A percentile compares a stretch with the other conserved stretches of the same genome.
These are phyloP conservation scores for Solanum neorickii DNA, from an alignment of 257 asterid species.

Conservation along the genomic window DNA sequence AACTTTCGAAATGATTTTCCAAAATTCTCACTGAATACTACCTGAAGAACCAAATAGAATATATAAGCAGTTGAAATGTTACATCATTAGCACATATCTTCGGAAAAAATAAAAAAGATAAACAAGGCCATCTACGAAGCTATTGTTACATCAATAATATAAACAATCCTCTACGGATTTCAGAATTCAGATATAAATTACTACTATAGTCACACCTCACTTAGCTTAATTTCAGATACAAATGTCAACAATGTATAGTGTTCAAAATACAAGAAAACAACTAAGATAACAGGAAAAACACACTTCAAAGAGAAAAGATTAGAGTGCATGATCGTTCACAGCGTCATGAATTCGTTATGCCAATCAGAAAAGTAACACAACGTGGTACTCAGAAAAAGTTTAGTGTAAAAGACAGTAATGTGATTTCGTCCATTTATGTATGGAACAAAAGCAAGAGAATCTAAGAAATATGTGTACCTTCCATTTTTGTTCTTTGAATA, in stretches of 20 bases:
- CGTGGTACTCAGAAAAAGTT: not conserved
- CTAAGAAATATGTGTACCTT: slow-evolving; percentile 22
- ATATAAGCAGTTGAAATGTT: not conserved
- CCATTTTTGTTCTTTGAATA: slow-evolving; percentile 45
- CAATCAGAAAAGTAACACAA: not conserved
- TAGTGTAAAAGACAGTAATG: not conserved
- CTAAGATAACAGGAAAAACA: not conserved
- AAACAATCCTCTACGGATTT: not conserved
- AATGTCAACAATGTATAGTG: not conserved
- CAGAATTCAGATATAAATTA: not conserved
- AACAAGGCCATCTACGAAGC: not conserved
- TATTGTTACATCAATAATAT: not conserved
- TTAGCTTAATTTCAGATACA: no score
- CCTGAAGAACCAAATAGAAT: slow-evolving; percentile 19
- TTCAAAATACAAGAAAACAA: not conserved
- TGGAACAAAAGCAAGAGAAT: not conserved
- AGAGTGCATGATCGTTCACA: not conserved
- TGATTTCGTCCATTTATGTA: not conserved
- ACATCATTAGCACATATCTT: not conserved
- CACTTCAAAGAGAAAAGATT: not conserved
- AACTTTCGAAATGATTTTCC: slow-evolving; percentile 36
- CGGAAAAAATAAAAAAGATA: not conserved
- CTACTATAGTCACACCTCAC: not conserved
- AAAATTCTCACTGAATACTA: slow-evolving; percentile 46
- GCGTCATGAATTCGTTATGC: not conserved